These are phyloP conservation scores for Juglanconis oblonga DNA, from an alignment of 2,329 filamentous ascomycete genomes.

Conservation along the genomic window DNA sequence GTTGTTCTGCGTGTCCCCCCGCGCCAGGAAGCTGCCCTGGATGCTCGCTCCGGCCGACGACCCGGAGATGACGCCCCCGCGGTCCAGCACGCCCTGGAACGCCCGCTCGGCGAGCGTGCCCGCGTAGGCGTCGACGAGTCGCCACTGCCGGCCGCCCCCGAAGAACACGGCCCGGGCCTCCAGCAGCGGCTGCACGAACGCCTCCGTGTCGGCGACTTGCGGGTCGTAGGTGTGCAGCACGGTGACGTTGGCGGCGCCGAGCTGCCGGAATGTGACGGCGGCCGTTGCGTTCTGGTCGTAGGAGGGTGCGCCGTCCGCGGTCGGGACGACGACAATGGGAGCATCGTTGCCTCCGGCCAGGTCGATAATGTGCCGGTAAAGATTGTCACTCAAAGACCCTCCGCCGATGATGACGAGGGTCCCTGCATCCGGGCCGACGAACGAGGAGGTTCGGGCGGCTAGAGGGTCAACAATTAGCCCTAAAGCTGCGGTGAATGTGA, in stretches of 20 bases:
- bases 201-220: conserved; percentile 28
- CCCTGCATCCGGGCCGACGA: conserved; percentile 28
- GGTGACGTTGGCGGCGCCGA: conserved; percentile 27
- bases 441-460: not conserved
- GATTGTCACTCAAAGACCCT: conserved; percentile 27
- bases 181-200: conserved; percentile 26
- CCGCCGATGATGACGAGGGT: conserved; percentile 30
- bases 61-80: conserved; percentile 28
- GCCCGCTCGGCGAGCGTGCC: conserved; percentile 27
- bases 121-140: conserved; percentile 31
- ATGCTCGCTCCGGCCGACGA: conserved; percentile 30
- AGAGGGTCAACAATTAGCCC: not conserved
- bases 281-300: conserved; percentile 27
- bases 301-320: conserved; percentile 25
- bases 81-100: conserved; percentile 27
- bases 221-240: conserved; percentile 32
- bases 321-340: conserved; percentile 30
- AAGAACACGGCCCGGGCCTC: conserved; percentile 28
- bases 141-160: conserved; percentile 31
- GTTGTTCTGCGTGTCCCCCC: conserved; percentile 30
- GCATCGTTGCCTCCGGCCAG: conserved; percentile 25
- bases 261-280: conserved; percentile 26
- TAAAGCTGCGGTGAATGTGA: not conserved
- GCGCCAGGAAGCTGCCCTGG: conserved; percentile 30
- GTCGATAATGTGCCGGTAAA: conserved; percentile 29